Conservation (phyloP, 2,329 filamentous ascomycete species). For the Sarocladiaceae sp. region DNA sequence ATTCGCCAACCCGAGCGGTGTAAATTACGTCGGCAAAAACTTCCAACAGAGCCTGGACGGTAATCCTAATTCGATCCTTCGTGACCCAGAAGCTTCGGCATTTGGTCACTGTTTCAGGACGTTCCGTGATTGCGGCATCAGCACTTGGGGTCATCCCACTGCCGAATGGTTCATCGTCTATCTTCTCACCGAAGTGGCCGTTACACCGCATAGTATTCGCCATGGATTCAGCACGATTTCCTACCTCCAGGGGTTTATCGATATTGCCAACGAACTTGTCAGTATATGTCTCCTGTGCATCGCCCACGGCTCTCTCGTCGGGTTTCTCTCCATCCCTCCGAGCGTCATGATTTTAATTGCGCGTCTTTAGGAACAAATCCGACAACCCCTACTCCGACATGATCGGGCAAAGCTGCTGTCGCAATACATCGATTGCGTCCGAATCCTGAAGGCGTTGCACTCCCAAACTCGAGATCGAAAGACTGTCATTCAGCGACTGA, state of each 20-base stretch:
- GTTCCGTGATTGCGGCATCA: background rate
- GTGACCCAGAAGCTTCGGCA: background rate
- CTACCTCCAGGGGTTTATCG: background rate
- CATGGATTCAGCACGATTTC: background rate
- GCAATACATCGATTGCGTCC: background rate
- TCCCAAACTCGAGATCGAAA: background rate
- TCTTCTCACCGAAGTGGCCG: background rate
- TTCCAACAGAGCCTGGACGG: background rate
- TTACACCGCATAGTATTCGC: background rate
- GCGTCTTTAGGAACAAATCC: background rate
- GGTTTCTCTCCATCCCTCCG: too few species aligned
- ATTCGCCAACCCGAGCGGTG: background rate
- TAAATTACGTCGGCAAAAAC: background rate
- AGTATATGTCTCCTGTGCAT: background rate
- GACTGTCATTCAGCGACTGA: background rate
- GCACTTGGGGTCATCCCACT: background rate
- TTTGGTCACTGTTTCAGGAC: background rate
- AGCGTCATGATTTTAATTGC: too few species aligned
- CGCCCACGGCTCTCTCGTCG: too few species aligned
- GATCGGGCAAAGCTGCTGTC: background rate
- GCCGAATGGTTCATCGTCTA: constrained; percentile 2
- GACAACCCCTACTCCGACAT: background rate
- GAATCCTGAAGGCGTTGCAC: background rate
- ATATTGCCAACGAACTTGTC: background rate
- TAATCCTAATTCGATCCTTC: background rate